Percentiles rank a stretch among this genome's conserved stretches.
phyloP scores from a whole-genome alignment of 2,329 filamentous ascomycete genomes.

The Mycosphaerelloides madeirae region DNA sequence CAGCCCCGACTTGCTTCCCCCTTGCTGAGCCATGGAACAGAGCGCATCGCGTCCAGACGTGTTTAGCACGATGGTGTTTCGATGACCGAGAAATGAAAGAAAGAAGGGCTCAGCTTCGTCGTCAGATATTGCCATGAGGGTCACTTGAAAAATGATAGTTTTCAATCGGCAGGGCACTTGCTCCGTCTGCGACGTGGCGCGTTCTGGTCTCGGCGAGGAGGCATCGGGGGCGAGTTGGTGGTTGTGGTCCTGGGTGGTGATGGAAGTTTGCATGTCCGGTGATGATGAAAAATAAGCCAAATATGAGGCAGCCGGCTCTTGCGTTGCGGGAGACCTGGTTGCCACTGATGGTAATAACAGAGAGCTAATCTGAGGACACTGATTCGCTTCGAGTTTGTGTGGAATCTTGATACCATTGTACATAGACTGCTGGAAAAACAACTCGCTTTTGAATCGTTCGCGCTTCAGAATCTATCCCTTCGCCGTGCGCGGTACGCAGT shows the following conservation, averaged over 20 bases:
- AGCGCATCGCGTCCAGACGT: constrained; percentile 12
- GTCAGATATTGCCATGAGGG: constrained; percentile 23
- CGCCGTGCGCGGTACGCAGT: constrained; percentile 68
- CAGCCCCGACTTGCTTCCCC: not conserved
- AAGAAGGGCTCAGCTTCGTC: not conserved
- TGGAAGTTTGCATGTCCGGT: constrained; percentile 21
- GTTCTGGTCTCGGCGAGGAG: constrained; percentile 18
- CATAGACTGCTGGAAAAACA: constrained; percentile 4
- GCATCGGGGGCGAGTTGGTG: constrained; percentile 3
- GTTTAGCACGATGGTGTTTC: constrained; percentile 21
- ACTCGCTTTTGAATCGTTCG: not conserved
- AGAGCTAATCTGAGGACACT: constrained; percentile 33
- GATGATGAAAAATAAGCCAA: constrained; percentile 31
- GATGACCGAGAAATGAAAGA: constrained; percentile 22
- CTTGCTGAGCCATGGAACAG: constrained; percentile 7
- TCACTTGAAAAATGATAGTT: constrained; percentile 31
- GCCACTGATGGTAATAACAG: constrained; percentile 27
- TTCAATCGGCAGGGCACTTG: constrained; percentile 35
- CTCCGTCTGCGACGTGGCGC: constrained; percentile 24
- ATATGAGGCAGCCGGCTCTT: constrained; percentile 29
- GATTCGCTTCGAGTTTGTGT: not conserved
- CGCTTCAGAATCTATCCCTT: constrained; percentile 41
- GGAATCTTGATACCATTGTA: constrained; percentile 1
- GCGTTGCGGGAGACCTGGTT: constrained; percentile 20
- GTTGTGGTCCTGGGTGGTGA: constrained; percentile 8